These are phyloP conservation scores for Sugiyamaella castrensis DNA, from an alignment of 1,139 yeast species.

Conservation along the genomic window DNA sequence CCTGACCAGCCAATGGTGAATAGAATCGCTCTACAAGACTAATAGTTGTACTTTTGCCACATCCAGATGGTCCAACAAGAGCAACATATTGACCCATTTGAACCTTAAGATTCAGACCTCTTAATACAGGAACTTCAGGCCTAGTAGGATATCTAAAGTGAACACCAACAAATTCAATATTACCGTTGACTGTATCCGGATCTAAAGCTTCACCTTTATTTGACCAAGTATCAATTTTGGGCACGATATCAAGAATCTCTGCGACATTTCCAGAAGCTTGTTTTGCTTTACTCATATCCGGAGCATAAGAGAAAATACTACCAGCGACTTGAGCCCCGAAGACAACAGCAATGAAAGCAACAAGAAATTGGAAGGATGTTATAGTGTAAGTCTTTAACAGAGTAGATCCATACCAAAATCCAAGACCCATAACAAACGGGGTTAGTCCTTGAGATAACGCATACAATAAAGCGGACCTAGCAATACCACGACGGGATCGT, in stretches of 20 bases:
- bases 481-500: constrained; percentile 29
- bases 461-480: constrained; percentile 34
- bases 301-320: constrained; percentile 84
- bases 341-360: constrained; percentile 51
- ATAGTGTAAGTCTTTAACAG: constrained; percentile 31
- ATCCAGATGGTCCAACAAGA: constrained; percentile 92
- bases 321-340: constrained; percentile 85
- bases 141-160: constrained; percentile 83
- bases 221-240: constrained; percentile 53
- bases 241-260: constrained; percentile 65
- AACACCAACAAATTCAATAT: constrained; percentile 61
- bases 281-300: constrained; percentile 52
- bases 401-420: constrained; percentile 42
- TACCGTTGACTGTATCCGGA: constrained; percentile 45
- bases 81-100: constrained; percentile 85
- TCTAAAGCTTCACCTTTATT: constrained; percentile 50
- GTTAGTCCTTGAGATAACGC: constrained; percentile 39
- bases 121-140: constrained; percentile 66
- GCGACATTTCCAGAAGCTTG: constrained; percentile 74
- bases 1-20: constrained; percentile 64
- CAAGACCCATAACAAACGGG: constrained; percentile 40
- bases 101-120: constrained; percentile 61
- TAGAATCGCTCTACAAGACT: constrained; percentile 76
- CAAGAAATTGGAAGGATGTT: constrained; percentile 35
- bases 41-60: constrained; percentile 93